Evolutionary conservation across 257 asterid species (phyloP), one percentile per base, ranked within the genome.

Genomic region (Nicotiana tabacum): DNA sequence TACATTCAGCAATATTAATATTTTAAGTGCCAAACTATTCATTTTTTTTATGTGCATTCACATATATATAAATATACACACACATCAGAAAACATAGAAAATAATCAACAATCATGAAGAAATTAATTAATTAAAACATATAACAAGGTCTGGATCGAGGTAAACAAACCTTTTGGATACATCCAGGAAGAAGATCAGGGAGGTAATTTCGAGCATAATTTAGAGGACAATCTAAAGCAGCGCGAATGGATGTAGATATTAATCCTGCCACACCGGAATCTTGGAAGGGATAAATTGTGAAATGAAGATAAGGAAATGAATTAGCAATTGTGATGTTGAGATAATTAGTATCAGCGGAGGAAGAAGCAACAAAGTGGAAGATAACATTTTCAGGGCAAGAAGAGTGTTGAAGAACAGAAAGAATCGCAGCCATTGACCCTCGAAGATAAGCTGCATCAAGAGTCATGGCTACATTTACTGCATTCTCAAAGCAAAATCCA

Each of bases 381-480:
- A 88, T 65, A 29, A 91, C 87, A 87, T 94, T 94, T 64, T 96
- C 98, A 27, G 99, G 99, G 85, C 99, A 96, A 43, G 95, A 91
- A 6, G 98, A 90, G 87, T 95, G 99, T 46, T 91, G 99, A 48
- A 95, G 93, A 53, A 92, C 93, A 16, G 99, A 95, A 70, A 92
- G 89, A 30, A 95, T 87, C 0, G 96, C 99, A 6, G 99, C 99
- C 92, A 92, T 87, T 9, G 99, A 94, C 1, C 99, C 99, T 2
- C 99, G 92, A 83, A 94, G 90, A 78, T 95, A 95, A 62, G 93
- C 89, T 30, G 83, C 86, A 82, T 95, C 99, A 48, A 95, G 95
- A 3, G 99, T 95, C 99, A 95, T 94, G 3, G 99, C 97, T 27
- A 92, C 94, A 78, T 95, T 90, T 13, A 90, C 89, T 1, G 89